Evolutionary conservation across 768 basidiomycete genomes (phyloP), one percentile per base, ranked within the genome.

Genomic region (Leccinum boreale): DNA sequence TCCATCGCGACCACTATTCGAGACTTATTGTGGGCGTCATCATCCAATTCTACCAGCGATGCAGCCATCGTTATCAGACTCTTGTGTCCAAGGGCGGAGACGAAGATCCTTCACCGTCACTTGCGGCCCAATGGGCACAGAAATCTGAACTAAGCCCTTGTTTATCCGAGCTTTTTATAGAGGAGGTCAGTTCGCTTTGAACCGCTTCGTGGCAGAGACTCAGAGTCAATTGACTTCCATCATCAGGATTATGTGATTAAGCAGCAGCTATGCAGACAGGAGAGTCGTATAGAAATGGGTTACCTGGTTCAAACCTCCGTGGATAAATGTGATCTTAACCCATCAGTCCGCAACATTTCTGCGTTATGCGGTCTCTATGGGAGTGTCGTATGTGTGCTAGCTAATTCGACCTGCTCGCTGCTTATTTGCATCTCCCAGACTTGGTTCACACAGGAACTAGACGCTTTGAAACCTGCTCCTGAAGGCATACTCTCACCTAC

Each of bases 41-140:
- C 57, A 93, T 96, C 42, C 94, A 97, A 71, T 97, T 96, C 69
- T 97, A 98, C 66, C 93, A 97, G 68, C 85, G 90, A 26, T 98
- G 94, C 63, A 93, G 91, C 63, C 89, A 94, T 66, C 81, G 86
- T 39, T 97, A 92, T 70, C 89, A 93, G 60, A 82, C 84, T 67
- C 75, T 91, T 33, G 86, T 89, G 12, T 78, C 83, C 3, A 65
- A 68, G 33, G 62, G 62, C n/a, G 76, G 73, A 17, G 44, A 66
- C 15, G 71, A 71, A 35, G 83, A 83, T 57, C 69, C 81, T 52
- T 53, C 59, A 49, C 62, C 89, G 23, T 76, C 82, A n/a, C 67
- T 87, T 49, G 79, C 86, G 55, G 83, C 89, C 50, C 79, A 87
- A 50, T 97, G 93, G 94, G 90, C 93, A 1, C 94, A 96, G 68